A percentile compares a stretch with the other conserved stretches of the same genome.
These are phyloP conservation scores for Tetrapisispora nanseiensis DNA, from an alignment of 805 yeast genomes.

Conservation along the genomic window DNA sequence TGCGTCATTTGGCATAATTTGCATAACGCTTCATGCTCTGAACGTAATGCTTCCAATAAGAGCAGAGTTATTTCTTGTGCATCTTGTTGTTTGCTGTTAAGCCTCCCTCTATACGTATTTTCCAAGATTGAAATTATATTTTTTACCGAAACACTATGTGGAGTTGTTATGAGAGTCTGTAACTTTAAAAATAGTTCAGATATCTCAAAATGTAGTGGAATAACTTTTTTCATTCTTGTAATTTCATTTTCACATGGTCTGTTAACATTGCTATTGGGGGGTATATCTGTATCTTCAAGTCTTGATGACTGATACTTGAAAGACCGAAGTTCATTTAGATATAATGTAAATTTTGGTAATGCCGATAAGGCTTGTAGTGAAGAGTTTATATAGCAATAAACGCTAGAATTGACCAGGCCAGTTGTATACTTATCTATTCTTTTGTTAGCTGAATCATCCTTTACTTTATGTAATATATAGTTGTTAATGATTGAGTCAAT, in stretches of 20 bases:
- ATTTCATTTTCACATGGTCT: no score
- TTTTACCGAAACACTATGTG: constrained; percentile 63
- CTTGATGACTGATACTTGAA: no score
- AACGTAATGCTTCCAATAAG: constrained; percentile 65
- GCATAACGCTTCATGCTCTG: no score
- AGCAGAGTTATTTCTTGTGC: constrained; percentile 88
- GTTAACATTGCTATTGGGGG: no score
- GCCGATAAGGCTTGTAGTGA: constrained; percentile 72
- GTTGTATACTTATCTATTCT: constrained; percentile 70
- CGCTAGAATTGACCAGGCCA: constrained; percentile 71
- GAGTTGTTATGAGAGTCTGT: constrained; percentile 48
- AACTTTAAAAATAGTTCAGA: constrained; percentile 44
- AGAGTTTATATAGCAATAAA: constrained; percentile 90
- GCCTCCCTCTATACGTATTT: constrained; percentile 55
- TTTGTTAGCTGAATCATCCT: constrained; percentile 13
- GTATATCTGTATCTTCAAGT: constrained; percentile 1
- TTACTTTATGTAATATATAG: background rate
- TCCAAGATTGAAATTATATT: constrained; percentile 68
- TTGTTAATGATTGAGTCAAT: background rate
- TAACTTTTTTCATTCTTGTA: background rate
- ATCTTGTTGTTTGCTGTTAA: constrained; percentile 81
- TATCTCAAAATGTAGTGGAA: constrained; percentile 50
- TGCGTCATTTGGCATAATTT: no score
- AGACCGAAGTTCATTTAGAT: constrained; percentile 31
- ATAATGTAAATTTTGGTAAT: constrained; percentile 47